Conservation (phyloP, 306 rosid genomes). For the Acacia acuminata region DNA sequence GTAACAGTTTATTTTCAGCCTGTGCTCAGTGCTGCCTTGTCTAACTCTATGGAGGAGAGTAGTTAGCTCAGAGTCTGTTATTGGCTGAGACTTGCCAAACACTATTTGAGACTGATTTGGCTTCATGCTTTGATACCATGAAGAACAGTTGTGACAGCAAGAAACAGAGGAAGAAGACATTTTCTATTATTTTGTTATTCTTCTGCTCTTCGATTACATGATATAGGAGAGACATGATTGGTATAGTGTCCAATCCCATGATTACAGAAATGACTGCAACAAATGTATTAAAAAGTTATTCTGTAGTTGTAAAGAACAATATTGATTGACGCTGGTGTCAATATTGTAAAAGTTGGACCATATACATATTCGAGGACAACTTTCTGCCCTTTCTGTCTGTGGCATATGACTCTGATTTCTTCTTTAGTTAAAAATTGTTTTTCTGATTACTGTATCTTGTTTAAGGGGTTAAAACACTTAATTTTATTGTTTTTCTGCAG, state of each 20-base stretch:
- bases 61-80: too few relatives aligned
- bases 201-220: neutral
- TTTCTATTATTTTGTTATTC: too few relatives aligned
- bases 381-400: slow-evolving; percentile 12
- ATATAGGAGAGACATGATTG: neutral
- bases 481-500: slow-evolving; percentile 48
- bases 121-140: too few relatives aligned
- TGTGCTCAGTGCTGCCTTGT: too few relatives aligned
- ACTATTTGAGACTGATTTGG: too few relatives aligned
- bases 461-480: slow-evolving; percentile 13
- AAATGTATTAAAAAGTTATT: neutral
- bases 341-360: slow-evolving; percentile 3
- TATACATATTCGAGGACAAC: neutral
- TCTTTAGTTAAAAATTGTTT: slow-evolving; percentile 6
- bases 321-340: neutral
- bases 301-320: neutral
- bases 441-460: slow-evolving; percentile 9
- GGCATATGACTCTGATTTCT: slow-evolving; percentile 7
- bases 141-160: too few relatives aligned
- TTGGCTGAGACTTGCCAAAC: too few relatives aligned
- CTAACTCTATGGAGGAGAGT: too few relatives aligned
- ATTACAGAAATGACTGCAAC: neutral
- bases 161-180: too few relatives aligned
- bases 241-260: neutral
- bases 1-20: too few relatives aligned